Percentiles rank a stretch among this genome's conserved stretches.
These are phyloP conservation scores for Candida cerambycidarum DNA, from an alignment of 805 yeast species.

Conservation along the genomic window DNA sequence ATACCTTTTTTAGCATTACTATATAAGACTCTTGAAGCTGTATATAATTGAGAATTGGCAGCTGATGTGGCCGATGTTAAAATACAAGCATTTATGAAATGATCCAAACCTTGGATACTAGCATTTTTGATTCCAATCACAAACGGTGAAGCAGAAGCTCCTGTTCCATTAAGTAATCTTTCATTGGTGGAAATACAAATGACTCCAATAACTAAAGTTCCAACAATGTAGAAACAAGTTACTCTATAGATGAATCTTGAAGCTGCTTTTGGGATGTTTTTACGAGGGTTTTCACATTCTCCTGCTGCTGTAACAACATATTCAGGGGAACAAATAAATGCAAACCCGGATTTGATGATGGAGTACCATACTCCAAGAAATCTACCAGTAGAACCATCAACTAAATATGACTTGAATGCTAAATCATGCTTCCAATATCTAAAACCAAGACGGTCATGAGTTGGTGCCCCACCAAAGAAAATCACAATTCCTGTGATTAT, in stretches of 20 bases:
- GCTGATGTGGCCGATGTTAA: conserved; percentile 55
- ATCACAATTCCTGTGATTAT: conserved; percentile 61
- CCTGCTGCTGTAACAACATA: conserved; percentile 69
- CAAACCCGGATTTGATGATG: conserved; percentile 62
- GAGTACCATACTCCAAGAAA: conserved; percentile 66
- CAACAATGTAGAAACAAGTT: conserved; percentile 39
- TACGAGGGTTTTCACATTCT: conserved; percentile 35
- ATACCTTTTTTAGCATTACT: conserved; percentile 40
- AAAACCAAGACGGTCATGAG: conserved; percentile 70
- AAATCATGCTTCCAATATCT: conserved; percentile 54
- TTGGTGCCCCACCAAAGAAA: conserved; percentile 77
- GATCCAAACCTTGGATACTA: conserved; percentile 57
- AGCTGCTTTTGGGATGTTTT: conserved; percentile 55
- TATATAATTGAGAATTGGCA: conserved; percentile 44
- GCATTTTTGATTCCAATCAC: conserved; percentile 64
- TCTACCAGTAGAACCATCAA: conserved; percentile 56
- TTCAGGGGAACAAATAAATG: conserved; percentile 65
- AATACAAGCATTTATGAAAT: conserved; percentile 61
- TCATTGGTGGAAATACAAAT: conserved; percentile 31
- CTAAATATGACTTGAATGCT: conserved; percentile 45
- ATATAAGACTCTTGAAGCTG: conserved; percentile 43
- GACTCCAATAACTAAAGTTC: conserved; percentile 42
- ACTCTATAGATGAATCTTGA: conserved; percentile 55
- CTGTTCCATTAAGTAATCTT: conserved; percentile 22
- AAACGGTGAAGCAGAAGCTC: conserved; percentile 64